Evolutionary conservation across 305 asterid genomes (phyloP), one percentile per base, ranked within the genome.

Genomic region (Fraxinus sp.): DNA sequence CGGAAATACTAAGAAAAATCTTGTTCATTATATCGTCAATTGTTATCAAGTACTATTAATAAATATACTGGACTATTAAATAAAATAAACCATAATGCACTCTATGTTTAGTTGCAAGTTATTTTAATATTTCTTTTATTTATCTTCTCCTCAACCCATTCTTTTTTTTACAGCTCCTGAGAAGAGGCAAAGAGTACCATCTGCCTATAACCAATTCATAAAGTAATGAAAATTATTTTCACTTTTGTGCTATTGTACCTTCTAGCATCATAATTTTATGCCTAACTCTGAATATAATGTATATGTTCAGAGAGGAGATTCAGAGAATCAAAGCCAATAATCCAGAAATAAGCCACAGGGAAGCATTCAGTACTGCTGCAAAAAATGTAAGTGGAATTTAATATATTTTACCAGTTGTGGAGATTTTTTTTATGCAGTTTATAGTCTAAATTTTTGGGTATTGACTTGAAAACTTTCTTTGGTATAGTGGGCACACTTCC

Each of bases 331-430:
- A 94, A 87, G 93, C 97, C 11, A 94, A 92, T 74, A 93, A 94
- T 77, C 98, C 98, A 33, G 95, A 93, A 76, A 94, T 94, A 68
- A 90, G 86, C 83, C 98, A 94, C 87, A 91, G 97, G 85, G 98
- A 93, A 88, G 98, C 98, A 37, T 94, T 94, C 82, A 94, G 98
- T 81, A 94, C 97, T 85, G 98, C 98, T 86, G 98, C 98, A 55
- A 94, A 94, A 86, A 94, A 94, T 85, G 98, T 94, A 85, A 87
- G 89, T 85, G 46, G 41, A 20, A 36, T 26, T 39, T 39, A 39
- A 39, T 52, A 32, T 77, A 43, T 75, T 14, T 41, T 41, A 33
- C 6, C 22, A 5, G 24, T 11, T n/a, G 33, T 36, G 13, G 33
- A 30, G 10, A 35, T 10, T 62, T 62, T 55, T 35, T 20, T 35